These are phyloP conservation scores for Trichosporon faecale DNA, from an alignment of 1,284 basidiomycete species.

Conservation along the genomic window DNA sequence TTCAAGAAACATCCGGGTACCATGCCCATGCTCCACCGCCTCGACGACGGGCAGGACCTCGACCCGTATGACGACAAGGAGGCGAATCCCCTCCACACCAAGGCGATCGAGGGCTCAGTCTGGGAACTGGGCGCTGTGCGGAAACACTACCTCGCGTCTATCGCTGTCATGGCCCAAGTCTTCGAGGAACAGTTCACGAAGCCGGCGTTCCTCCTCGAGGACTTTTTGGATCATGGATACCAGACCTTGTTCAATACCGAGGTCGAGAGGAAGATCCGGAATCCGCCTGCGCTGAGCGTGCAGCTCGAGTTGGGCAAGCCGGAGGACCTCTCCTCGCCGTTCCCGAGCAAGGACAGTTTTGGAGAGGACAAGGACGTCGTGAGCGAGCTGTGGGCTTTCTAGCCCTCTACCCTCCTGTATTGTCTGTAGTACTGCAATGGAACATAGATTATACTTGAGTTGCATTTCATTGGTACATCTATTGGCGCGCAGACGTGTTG, in stretches of 20 bases:
- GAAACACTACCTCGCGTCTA: slow-evolving; percentile 77
- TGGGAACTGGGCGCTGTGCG: slow-evolving; percentile 86
- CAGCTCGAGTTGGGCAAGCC: slow-evolving; percentile 33
- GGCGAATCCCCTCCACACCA: slow-evolving; percentile 69
- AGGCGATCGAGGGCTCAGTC: slow-evolving; percentile 78
- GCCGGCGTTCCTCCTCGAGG: slow-evolving; percentile 83
- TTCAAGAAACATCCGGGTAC: slow-evolving; percentile 87
- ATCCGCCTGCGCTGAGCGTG: slow-evolving; percentile 64
- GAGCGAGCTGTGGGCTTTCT: slow-evolving; percentile 22
- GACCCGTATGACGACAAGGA: slow-evolving; percentile 63
- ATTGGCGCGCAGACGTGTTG: slow-evolving; percentile 7
- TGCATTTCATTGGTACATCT: background rate
- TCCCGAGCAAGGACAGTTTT: slow-evolving; percentile 4
- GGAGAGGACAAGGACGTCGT: slow-evolving; percentile 16
- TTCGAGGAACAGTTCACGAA: slow-evolving; percentile 92
- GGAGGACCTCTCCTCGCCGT: slow-evolving; percentile 11
- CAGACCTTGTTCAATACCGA: slow-evolving; percentile 87
- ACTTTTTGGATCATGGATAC: slow-evolving; percentile 96
- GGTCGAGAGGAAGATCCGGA: slow-evolving; percentile 70
- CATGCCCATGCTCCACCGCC: slow-evolving; percentile 87
- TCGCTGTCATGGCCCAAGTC: slow-evolving; percentile 79
- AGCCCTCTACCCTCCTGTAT: background rate
- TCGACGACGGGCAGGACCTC: slow-evolving; percentile 41
- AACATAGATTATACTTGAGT: slow-evolving; percentile 9
- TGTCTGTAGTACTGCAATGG: background rate